These are phyloP conservation scores for Huntiella savannae DNA, from an alignment of 2,329 filamentous ascomycete species.

Conservation along the genomic window DNA sequence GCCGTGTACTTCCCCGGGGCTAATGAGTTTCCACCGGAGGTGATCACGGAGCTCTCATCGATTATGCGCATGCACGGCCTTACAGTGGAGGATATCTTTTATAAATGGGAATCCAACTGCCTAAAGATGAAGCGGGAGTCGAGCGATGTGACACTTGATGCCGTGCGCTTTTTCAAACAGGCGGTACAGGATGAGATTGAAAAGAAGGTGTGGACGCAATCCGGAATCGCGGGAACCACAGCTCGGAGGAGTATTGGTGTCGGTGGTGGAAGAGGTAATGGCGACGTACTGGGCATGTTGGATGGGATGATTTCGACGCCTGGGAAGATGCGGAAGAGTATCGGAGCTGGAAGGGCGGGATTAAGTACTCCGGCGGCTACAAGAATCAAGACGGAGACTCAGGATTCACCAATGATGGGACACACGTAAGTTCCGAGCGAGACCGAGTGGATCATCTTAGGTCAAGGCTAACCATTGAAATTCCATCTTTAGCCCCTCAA, in stretches of 20 bases:
- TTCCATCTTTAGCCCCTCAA: slow-evolving; percentile 25
- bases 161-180: slow-evolving; percentile 62
- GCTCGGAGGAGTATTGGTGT: slow-evolving; percentile 14
- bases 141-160: slow-evolving; percentile 45
- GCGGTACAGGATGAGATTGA: slow-evolving; percentile 72
- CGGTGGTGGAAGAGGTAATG: background rate
- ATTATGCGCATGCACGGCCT: slow-evolving; percentile 73
- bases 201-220: slow-evolving; percentile 40
- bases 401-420: slow-evolving; percentile 15
- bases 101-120: slow-evolving; percentile 98
- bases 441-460: too few species aligned
- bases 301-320: slow-evolving; percentile 48
- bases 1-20: slow-evolving; percentile 34
- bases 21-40: slow-evolving; percentile 51
- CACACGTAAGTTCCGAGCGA: slow-evolving; percentile 5
- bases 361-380: slow-evolving; percentile 29
- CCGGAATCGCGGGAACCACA: background rate
- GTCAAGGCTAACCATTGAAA: background rate
- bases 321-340: slow-evolving; percentile 17
- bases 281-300: slow-evolving; percentile 18
- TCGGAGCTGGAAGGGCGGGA: slow-evolving; percentile 18
- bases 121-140: slow-evolving; percentile 82
- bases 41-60: slow-evolving; percentile 63
- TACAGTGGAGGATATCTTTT: slow-evolving; percentile 71
- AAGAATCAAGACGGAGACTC: slow-evolving; percentile 25